Evolutionary conservation across 1,284 basidiomycete species (phyloP).

Genomic region (Heterobasidion annosum): DNA sequence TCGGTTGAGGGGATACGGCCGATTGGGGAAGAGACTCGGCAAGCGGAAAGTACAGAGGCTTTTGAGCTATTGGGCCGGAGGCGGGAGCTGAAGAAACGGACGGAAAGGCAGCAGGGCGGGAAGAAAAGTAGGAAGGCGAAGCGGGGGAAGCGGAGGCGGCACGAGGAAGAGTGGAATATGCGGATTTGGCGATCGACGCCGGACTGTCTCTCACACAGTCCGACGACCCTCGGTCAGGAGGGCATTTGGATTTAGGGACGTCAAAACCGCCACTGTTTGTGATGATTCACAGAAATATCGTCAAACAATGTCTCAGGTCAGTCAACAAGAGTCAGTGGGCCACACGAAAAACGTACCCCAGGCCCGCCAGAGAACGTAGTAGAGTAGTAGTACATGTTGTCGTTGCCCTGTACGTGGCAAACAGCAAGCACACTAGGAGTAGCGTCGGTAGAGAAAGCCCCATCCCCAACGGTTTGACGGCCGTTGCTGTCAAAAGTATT

Average conservation of each 20-base stretch:
- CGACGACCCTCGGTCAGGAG: constrained; percentile 86
- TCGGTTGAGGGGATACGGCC: constrained; percentile 31
- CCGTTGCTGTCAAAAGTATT: constrained; percentile 59
- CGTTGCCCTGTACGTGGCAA: constrained; percentile 69
- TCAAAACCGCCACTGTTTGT: constrained; percentile 81
- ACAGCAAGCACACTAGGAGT: constrained; percentile 74
- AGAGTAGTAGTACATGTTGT: constrained; percentile 81
- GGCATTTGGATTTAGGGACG: constrained; percentile 80
- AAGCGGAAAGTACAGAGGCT: constrained; percentile 22
- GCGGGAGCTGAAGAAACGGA: neutral
- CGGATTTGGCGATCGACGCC: constrained; percentile 45
- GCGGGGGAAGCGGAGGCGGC: neutral
- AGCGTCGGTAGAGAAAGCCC: constrained; percentile 74
- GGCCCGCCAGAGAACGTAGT: constrained; percentile 85
- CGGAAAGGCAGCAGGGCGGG: neutral
- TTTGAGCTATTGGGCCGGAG: neutral
- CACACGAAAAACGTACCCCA: constrained; percentile 42
- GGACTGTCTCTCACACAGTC: constrained; percentile 85
- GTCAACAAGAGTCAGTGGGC: neutral
- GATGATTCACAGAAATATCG: constrained; percentile 2
- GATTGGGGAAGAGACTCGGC: constrained; percentile 16
- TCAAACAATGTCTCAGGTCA: neutral
- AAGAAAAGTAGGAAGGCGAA: neutral
- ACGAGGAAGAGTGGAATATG: constrained; percentile 2
- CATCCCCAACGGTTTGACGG: constrained; percentile 89